A percentile compares a stretch with the other conserved stretches of the same genome.
Evolutionary conservation across 306 rosid genomes (phyloP).

Genomic region (Fagus sylvatica): DNA sequence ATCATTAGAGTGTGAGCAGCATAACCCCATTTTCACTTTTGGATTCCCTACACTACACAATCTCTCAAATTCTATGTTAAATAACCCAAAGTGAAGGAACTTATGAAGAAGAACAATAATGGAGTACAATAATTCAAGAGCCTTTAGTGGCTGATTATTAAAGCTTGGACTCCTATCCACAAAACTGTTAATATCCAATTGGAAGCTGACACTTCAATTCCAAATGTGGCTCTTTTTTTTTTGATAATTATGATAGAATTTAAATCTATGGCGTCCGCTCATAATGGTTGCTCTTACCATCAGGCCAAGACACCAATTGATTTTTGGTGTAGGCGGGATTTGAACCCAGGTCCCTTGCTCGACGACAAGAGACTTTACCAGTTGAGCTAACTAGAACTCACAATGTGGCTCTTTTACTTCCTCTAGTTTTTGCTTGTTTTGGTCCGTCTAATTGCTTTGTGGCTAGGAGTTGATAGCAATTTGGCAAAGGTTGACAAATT

Average conservation of each 20-base stretch:
- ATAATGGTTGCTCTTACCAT: no score
- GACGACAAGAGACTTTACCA: no score
- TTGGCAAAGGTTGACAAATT: not conserved
- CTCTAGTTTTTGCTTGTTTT: not conserved
- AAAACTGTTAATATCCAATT: constrained; percentile 1
- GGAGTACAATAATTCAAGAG: not conserved
- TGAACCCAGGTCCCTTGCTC: no score
- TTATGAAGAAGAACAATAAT: not conserved
- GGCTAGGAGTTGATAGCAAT: not conserved
- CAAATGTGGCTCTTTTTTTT: constrained; percentile 3
- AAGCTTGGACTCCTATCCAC: constrained; percentile 7
- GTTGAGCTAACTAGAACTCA: no score
- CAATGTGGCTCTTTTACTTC: constrained; percentile 2
- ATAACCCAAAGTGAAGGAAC: not conserved
- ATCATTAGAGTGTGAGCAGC: constrained; percentile 3
- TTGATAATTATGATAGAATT: no score
- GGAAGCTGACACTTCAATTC: constrained; percentile 1
- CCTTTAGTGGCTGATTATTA: not conserved
- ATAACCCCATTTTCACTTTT: constrained; percentile 11
- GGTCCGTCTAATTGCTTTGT: constrained; percentile 8
- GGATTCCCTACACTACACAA: not conserved
- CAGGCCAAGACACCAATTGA: no score
- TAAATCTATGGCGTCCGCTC: no score
- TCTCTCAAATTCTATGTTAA: not conserved
- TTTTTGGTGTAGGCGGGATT: no score